Conservation (phyloP, 225 moss, liverwort and hornwort genomes). For the Thuidium tamariscinum region DNA sequence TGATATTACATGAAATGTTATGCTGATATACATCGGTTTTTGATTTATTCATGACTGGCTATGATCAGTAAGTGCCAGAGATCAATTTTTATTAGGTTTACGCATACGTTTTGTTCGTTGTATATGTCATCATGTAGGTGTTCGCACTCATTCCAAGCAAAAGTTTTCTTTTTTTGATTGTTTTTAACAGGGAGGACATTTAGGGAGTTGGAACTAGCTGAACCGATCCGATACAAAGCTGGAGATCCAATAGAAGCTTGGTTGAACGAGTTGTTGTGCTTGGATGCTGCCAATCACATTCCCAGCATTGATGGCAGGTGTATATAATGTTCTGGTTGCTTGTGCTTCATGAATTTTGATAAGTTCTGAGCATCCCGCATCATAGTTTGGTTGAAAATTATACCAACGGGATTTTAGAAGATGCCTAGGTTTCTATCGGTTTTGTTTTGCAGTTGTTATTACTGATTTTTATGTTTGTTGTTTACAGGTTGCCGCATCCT, state of each 20-base stretch:
- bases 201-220: conserved; percentile 77
- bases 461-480: background rate
- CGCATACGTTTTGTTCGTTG: background rate
- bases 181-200: conserved; percentile 64
- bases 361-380: background rate
- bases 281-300: conserved; percentile 92
- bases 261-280: conserved; percentile 80
- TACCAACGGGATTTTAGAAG: too few species aligned
- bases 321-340: background rate
- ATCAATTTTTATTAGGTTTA: background rate
- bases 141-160: background rate
- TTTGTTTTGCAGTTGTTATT: background rate
- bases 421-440: background rate
- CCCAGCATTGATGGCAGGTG: conserved; percentile 74
- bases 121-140: background rate
- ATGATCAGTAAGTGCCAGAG: background rate
- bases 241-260: conserved; percentile 93
- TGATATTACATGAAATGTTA: background rate
- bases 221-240: conserved; percentile 88
- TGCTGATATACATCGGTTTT: background rate
- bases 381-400: background rate
- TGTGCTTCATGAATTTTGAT: background rate
- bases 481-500: conserved; percentile 75
- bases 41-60: background rate
- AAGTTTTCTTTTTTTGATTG: background rate